Evolutionary conservation across 1,284 basidiomycete genomes (phyloP).

Genomic region (Marasmius sp.): DNA sequence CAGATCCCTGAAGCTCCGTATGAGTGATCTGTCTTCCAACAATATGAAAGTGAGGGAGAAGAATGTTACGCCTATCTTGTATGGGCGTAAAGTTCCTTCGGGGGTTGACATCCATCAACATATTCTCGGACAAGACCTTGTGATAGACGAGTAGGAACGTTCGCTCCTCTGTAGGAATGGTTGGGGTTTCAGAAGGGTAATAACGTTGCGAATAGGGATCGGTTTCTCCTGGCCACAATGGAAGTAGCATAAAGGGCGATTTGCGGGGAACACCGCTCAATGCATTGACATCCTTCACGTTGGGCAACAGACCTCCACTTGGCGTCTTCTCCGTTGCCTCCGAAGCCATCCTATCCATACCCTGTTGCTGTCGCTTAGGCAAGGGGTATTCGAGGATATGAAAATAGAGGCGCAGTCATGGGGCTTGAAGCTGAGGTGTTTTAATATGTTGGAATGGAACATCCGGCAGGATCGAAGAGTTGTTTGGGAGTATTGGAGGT

Average conservation of each 20-base stretch:
- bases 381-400: not conserved
- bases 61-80: constrained; percentile 1
- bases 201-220: constrained; percentile 5
- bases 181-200: constrained; percentile 4
- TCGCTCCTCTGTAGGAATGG: constrained; percentile 2
- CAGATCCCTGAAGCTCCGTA: constrained; percentile 8
- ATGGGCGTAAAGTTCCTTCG: not conserved
- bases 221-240: constrained; percentile 13
- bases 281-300: constrained; percentile 5
- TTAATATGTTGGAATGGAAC: not conserved
- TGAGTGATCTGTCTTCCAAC: constrained; percentile 8
- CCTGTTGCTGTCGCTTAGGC: constrained; percentile 3
- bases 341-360: constrained; percentile 2
- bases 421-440: not conserved
- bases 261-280: constrained; percentile 5
- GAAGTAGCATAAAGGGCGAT: constrained; percentile 13
- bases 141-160: constrained; percentile 10
- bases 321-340: constrained; percentile 4
- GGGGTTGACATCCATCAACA: not conserved
- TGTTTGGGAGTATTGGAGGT: not conserved
- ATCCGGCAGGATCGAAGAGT: not conserved
- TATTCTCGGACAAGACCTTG: not conserved
- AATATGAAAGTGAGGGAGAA: constrained; percentile 9
- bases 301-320: constrained; percentile 10
- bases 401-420: not conserved